Conservation (phyloP, 163 green algal species). For the Scenedesmus sp. region DNA sequence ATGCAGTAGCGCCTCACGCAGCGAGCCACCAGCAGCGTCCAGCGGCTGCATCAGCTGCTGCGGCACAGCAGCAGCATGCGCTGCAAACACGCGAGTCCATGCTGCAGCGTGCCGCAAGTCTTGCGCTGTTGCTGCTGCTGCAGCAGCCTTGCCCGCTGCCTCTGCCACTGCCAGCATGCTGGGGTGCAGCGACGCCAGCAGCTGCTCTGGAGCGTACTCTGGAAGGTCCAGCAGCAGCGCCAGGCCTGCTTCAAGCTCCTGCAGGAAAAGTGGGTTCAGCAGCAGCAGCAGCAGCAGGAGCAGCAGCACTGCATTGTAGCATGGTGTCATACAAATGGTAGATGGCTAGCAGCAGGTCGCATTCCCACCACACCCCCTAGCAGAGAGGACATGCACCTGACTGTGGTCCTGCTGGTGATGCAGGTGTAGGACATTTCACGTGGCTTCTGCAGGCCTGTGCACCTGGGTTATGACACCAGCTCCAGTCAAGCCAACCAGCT, state of each 20-base stretch:
- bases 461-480: too few species aligned
- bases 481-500: too few species aligned
- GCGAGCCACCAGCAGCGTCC: neutral
- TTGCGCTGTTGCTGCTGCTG: neutral
- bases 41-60: constrained; percentile 28
- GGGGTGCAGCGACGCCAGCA: neutral
- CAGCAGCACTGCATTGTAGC: neutral
- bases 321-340: neutral
- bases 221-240: constrained; percentile 25
- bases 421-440: too few species aligned
- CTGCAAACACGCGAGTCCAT: constrained; percentile 16
- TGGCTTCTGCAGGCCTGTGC: too few species aligned
- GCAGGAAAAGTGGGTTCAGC: neutral
- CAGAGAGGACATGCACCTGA: neutral
- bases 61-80: constrained; percentile 1
- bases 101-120: constrained; percentile 13
- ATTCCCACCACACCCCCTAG: neutral
- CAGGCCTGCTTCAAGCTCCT: constrained; percentile 24
- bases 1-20: constrained; percentile 48
- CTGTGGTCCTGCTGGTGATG: neutral
- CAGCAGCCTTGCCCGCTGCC: constrained; percentile 13
- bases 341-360: neutral
- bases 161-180: constrained; percentile 23
- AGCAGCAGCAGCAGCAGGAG: neutral
- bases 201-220: constrained; percentile 43